These are phyloP conservation scores for Purpureocillium lavendulum DNA, from an alignment of 2,329 filamentous ascomycete genomes.

Conservation along the genomic window DNA sequence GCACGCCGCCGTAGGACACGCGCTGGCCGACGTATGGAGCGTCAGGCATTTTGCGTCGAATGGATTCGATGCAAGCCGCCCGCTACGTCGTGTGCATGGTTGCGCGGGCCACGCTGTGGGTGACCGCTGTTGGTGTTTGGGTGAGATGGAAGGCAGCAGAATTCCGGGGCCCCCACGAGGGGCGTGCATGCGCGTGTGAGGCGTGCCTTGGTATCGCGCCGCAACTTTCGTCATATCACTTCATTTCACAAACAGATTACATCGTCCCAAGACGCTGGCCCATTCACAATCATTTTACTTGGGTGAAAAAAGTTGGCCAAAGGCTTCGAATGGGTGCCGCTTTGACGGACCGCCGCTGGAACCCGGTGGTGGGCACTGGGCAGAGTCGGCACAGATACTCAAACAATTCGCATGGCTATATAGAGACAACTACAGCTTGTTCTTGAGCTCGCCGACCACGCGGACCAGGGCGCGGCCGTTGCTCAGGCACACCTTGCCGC, in stretches of 20 bases:
- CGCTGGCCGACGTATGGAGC: constrained; percentile 57
- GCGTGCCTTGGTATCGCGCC: no score
- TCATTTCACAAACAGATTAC: no score
- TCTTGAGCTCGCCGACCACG: constrained; percentile 45
- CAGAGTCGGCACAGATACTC: no score
- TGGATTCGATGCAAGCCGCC: no score
- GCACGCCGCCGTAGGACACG: constrained; percentile 65
- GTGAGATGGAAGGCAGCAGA: constrained; percentile 14
- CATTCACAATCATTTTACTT: no score
- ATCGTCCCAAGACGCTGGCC: no score
- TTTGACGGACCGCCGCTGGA: no score
- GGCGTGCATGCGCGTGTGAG: no score
- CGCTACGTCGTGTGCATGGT: not conserved
- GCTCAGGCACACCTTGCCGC: constrained; percentile 77
- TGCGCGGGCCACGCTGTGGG: not conserved
- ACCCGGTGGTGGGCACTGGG: no score
- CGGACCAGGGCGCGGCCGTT: constrained; percentile 79
- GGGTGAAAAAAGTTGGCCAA: no score
- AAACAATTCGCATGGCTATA: not conserved
- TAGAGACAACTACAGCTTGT: constrained; percentile 46
- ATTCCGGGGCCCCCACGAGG: constrained; percentile 3
- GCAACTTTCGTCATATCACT: no score
- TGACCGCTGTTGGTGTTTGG: not conserved
- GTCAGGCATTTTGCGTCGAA: constrained; percentile 24
- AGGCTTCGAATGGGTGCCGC: no score